Conservation (phyloP, 2,329 filamentous ascomycete genomes). For the Calonectria montana region DNA sequence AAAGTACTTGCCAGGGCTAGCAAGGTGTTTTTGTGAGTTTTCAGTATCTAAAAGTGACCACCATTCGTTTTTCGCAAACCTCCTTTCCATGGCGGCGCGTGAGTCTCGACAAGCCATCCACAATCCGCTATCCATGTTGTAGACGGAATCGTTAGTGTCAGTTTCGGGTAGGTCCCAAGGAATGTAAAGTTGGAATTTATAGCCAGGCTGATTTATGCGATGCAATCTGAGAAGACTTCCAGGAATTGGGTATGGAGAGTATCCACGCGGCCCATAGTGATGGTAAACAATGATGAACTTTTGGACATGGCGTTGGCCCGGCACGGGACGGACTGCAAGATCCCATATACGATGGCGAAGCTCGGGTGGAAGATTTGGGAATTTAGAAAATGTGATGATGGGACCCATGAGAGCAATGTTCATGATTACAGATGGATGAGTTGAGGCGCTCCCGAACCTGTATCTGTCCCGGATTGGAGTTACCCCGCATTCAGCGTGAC, state of each 20-base stretch:
- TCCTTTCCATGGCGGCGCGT: not conserved
- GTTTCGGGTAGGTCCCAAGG: not conserved
- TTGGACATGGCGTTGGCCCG: not conserved
- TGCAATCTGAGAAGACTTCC: not conserved
- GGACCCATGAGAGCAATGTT: not conserved
- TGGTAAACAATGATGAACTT: not conserved
- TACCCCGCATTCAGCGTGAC: no score
- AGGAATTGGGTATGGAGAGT: not conserved
- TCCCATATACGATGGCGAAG: not conserved
- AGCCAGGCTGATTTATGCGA: not conserved
- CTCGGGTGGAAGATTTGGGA: not conserved
- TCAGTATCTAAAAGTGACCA: not conserved
- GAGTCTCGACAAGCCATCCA: not conserved
- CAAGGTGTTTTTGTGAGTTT: not conserved
- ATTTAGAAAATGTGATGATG: not conserved
- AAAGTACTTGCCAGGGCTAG: not conserved
- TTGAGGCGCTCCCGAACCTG: no score
- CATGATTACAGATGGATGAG: no score
- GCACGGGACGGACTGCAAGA: not conserved
- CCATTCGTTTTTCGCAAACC: not conserved
- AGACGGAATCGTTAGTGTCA: not conserved
- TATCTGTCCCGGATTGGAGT: no score
- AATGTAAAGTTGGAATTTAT: not conserved
- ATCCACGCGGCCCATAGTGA: not conserved
- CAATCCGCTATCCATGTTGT: not conserved